A percentile compares a stretch with the other conserved stretches of the same genome.
Conservation (phyloP, 768 basidiomycete genomes). For the Lactifluus subvellereus region DNA sequence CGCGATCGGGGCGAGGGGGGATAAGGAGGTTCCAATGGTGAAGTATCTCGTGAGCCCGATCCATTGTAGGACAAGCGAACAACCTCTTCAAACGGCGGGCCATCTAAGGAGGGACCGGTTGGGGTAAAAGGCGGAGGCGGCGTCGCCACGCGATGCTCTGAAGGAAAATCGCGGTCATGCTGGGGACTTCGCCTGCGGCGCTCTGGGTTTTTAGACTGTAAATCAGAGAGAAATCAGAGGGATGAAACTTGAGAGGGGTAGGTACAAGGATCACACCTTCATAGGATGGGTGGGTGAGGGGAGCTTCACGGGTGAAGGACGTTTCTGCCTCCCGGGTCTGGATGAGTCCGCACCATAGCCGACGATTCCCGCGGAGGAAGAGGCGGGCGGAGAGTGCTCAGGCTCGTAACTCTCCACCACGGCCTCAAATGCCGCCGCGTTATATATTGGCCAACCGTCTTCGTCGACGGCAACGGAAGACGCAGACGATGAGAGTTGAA, state of each 20-base stretch:
- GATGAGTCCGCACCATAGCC: not conserved
- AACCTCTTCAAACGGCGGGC: constrained; percentile 34
- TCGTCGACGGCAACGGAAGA: not conserved
- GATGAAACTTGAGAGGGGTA: not conserved
- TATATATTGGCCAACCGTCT: constrained; percentile 19
- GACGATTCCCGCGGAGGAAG: constrained; percentile 9
- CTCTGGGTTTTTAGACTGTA: not conserved
- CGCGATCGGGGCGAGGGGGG: not conserved
- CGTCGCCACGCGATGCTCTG: constrained; percentile 15
- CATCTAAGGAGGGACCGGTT: constrained; percentile 36
- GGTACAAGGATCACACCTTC: constrained; percentile 8
- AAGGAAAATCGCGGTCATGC: not conserved
- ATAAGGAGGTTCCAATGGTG: constrained; percentile 24
- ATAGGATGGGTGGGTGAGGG: not conserved
- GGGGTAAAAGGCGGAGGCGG: constrained; percentile 40
- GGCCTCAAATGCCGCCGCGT: constrained; percentile 17
- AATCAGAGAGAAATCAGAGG: not conserved
- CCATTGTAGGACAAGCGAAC: constrained; percentile 24
- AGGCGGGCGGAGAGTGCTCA: not conserved
- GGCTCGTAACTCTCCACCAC: constrained; percentile 1
- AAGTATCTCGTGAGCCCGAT: constrained; percentile 23
- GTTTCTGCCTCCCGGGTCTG: not conserved
- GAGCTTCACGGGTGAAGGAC: not conserved
- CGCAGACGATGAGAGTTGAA: constrained; percentile 3
- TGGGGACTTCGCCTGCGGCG: not conserved